These are phyloP conservation scores for Blastocystis hominis DNA, from an alignment of 352 stramenopile genomes.

Conservation along the genomic window DNA sequence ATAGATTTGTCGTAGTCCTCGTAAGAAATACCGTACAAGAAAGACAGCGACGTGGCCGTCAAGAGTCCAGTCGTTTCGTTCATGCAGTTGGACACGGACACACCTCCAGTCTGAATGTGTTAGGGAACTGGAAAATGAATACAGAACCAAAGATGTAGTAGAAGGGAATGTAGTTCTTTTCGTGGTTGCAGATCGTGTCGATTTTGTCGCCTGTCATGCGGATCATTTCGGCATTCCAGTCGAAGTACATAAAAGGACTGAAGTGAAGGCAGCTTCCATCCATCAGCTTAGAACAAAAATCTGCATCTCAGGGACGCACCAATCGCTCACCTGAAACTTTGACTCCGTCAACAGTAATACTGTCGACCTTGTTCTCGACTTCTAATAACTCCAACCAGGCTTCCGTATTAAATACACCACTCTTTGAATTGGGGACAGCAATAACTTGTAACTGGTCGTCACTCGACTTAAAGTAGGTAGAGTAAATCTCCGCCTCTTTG, in stretches of 20 bases:
- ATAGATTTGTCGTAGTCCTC: slow-evolving; percentile 10
- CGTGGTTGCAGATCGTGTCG: background rate
- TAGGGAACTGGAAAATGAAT: background rate
- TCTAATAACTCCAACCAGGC: slow-evolving; percentile 7
- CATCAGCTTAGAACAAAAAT: background rate
- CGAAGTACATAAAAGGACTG: slow-evolving; percentile 44
- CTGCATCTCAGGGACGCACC: background rate
- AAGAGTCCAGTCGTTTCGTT: background rate
- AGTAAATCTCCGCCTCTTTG: background rate
- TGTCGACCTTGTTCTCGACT: background rate
- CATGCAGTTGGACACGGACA: background rate
- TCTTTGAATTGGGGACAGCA: background rate
- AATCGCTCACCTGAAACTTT: background rate
- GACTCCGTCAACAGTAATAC: background rate
- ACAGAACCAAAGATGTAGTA: slow-evolving; percentile 4
- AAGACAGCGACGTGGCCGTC: background rate
- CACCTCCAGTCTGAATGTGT: background rate
- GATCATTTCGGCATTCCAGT: slow-evolving; percentile 18
- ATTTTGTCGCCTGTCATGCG: slow-evolving; percentile 17
- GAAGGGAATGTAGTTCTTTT: slow-evolving; percentile 34
- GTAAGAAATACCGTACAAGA: slow-evolving; percentile 8
- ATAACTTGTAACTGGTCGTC: slow-evolving; percentile 27
- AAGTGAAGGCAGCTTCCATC: slow-evolving; percentile 23
- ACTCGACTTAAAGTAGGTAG: background rate
- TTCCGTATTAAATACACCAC: background rate